Conservation (phyloP, 345 rosid genomes). For the Populus davidiana region DNA sequence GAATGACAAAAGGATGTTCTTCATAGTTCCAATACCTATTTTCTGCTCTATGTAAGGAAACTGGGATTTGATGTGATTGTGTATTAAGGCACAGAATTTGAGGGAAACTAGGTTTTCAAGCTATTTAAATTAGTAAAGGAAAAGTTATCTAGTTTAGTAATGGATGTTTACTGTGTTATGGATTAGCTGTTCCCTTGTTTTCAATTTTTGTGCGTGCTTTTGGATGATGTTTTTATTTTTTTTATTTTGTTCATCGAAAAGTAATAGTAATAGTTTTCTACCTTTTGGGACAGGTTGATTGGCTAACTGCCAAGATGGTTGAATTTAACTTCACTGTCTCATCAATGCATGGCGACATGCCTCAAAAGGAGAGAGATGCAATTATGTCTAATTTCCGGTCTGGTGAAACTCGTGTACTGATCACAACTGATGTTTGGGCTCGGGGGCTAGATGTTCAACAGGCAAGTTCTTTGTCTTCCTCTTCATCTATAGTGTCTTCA, state of each 20-base stretch:
- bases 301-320: conserved; percentile 99
- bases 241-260: neutral
- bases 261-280: neutral
- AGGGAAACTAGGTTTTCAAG: neutral
- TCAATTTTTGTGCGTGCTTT: too few species aligned
- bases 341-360: conserved; percentile 99
- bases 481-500: neutral
- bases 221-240: neutral
- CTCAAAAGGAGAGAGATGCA: conserved; percentile 94
- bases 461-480: conserved; percentile 39
- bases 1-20: neutral
- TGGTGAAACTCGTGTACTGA: conserved; percentile 85
- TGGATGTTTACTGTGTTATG: neutral
- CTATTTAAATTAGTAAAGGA: neutral
- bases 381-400: conserved; percentile 77
- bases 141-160: neutral
- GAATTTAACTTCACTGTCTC: conserved; percentile 84
- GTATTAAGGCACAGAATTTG: neutral
- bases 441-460: conserved; percentile 96
- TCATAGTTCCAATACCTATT: neutral
- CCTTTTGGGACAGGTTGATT: conserved; percentile 67
- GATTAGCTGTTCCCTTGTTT: neutral
- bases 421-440: conserved; percentile 99
- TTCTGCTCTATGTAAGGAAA: neutral
- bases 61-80: neutral